Evolutionary conservation across 169 alveolate genomes (phyloP).

Genomic region (Plasmodium chabaudi): DNA sequence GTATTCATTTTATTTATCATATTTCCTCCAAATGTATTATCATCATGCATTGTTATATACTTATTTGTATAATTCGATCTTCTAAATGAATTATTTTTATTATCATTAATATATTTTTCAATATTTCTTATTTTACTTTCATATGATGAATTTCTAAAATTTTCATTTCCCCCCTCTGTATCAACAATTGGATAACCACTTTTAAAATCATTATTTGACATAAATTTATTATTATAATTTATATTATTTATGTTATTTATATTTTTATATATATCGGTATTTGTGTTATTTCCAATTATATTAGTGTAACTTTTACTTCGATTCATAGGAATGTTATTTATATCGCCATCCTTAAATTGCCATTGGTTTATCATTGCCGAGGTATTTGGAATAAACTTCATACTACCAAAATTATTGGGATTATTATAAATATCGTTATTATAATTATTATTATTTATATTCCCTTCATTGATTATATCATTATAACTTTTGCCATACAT

Average conservation of each 20-base stretch:
- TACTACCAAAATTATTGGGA: background rate
- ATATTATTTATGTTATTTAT: too few species aligned
- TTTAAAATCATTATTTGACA: background rate
- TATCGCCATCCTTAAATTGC: background rate
- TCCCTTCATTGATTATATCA: background rate
- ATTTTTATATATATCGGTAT: too few species aligned
- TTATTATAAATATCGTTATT: background rate
- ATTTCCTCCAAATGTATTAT: too few species aligned
- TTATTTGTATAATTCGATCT: background rate
- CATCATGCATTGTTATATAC: too few species aligned
- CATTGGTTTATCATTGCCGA: background rate
- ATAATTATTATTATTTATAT: background rate
- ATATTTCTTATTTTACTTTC: background rate
- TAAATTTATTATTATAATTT: background rate
- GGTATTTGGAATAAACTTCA: background rate
- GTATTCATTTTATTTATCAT: too few species aligned
- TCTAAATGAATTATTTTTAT: background rate
- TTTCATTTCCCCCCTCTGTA: background rate
- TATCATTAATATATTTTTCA: conserved; percentile 1
- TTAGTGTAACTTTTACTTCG: background rate
- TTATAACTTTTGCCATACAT: too few species aligned
- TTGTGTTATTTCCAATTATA: background rate
- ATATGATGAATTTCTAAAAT: background rate
- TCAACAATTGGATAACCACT: background rate
- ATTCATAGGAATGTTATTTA: background rate